Evolutionary conservation across 169 alveolate genomes (phyloP).

Genomic region (Cryptosporidium sp.): DNA sequence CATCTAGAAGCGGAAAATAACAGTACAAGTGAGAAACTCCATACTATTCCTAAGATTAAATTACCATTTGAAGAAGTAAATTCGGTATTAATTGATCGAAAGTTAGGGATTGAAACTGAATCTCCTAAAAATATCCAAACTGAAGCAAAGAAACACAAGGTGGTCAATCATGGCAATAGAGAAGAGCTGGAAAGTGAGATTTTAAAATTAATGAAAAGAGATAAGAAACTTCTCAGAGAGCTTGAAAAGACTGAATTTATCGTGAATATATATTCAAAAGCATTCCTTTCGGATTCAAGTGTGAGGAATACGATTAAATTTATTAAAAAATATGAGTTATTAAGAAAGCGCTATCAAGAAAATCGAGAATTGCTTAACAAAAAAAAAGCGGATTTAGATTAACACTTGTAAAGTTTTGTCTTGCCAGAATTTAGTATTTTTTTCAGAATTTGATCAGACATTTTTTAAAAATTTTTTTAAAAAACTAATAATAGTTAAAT

Average conservation of each 20-base stretch:
- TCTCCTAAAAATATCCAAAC: not conserved
- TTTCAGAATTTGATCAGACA: not conserved
- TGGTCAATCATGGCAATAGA: not conserved
- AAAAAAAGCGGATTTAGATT: not conserved
- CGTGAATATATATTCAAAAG: conserved; percentile 4
- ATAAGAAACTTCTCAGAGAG: not conserved
- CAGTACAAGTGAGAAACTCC: not conserved
- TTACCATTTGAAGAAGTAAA: not conserved
- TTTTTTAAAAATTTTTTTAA: too few species aligned
- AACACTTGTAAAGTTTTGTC: not conserved
- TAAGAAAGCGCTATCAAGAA: not conserved
- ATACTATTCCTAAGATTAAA: not conserved
- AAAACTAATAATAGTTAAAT: too few species aligned
- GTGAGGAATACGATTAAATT: not conserved
- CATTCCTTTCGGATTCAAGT: conserved; percentile 5
- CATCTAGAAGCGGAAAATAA: not conserved
- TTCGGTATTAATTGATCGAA: too few species aligned
- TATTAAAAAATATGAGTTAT: not conserved
- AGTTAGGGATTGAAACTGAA: not conserved
- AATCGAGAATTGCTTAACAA: not conserved
- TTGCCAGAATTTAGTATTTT: not conserved
- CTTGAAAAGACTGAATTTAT: not conserved
- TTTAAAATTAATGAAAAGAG: not conserved
- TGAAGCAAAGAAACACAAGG: too few species aligned
- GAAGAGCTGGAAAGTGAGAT: not conserved